These are phyloP conservation scores for Ciborinia camelliae DNA, from an alignment of 2,329 filamentous ascomycete species.

Conservation along the genomic window DNA sequence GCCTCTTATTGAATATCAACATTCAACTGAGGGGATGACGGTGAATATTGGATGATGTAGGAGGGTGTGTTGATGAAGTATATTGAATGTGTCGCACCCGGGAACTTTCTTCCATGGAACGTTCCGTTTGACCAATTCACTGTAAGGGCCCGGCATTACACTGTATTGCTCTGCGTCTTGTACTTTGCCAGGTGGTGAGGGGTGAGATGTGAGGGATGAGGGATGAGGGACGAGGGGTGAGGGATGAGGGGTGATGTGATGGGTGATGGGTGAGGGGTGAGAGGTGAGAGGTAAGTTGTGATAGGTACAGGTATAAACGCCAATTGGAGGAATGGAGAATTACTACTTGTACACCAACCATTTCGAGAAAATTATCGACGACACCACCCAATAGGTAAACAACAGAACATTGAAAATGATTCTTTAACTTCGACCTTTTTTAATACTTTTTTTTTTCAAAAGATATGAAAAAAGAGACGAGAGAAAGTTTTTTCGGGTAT, in stretches of 20 bases:
- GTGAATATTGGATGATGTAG: not conserved
- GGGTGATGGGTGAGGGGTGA: not conserved
- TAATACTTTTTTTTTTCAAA: not conserved
- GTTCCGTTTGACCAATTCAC: conserved; percentile 18
- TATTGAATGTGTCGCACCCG: conserved; percentile 18
- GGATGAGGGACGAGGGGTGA: not conserved
- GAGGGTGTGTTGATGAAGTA: not conserved
- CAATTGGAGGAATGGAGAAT: conserved; percentile 16
- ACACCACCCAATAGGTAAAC: not conserved
- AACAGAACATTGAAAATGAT: not conserved
- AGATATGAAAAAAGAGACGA: not conserved
- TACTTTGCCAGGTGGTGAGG: not conserved
- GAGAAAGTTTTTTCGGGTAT: not conserved
- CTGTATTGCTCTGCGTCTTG: conserved; percentile 6
- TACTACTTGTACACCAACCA: conserved; percentile 20
- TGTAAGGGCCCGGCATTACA: conserved; percentile 19
- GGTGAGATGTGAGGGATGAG: not conserved
- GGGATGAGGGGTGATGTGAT: not conserved
- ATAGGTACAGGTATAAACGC: not conserved
- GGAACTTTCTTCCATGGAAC: conserved; percentile 17
- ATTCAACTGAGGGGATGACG: conserved; percentile 4
- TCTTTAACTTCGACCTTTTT: not conserved
- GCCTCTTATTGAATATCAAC: conserved; percentile 2
- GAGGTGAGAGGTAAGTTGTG: not conserved
- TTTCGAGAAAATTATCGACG: conserved; percentile 8